Conservation (phyloP, 1,284 basidiomycete species). For the Heliocybe sulcata region DNA sequence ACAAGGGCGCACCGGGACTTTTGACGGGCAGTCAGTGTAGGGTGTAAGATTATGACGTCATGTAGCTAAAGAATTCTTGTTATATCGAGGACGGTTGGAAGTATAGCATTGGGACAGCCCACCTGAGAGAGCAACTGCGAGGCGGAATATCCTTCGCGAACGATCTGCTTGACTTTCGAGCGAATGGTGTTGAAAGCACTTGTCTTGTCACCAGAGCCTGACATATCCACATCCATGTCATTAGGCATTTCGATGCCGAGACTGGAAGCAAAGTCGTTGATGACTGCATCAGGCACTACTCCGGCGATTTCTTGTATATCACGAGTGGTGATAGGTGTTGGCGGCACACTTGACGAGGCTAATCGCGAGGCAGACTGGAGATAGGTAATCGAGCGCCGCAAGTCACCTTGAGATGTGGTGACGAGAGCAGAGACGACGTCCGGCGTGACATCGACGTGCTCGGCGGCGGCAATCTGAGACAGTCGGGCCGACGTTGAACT, state of each 20-base stretch:
- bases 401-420: constrained; percentile 82
- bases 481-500: constrained; percentile 74
- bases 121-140: constrained; percentile 89
- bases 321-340: constrained; percentile 61
- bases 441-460: constrained; percentile 42
- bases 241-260: constrained; percentile 74
- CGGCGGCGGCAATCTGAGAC: constrained; percentile 69
- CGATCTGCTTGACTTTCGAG: constrained; percentile 67
- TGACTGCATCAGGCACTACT: constrained; percentile 76
- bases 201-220: constrained; percentile 17
- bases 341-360: constrained; percentile 60
- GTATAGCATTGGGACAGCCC: constrained; percentile 12
- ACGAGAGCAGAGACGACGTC: constrained; percentile 71
- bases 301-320: constrained; percentile 98
- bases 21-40: constrained; percentile 71
- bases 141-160: constrained; percentile 89
- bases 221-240: constrained; percentile 34
- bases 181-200: constrained; percentile 67
- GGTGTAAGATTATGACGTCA: constrained; percentile 82
- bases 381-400: constrained; percentile 98
- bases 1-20: constrained; percentile 82
- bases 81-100: constrained; percentile 2
- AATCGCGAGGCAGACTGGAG: constrained; percentile 93
- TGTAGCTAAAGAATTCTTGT: constrained; percentile 62
- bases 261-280: constrained; percentile 62